Evolutionary conservation across 352 stramenopile genomes (phyloP).

Genomic region (Phytophthora cryptogea): DNA sequence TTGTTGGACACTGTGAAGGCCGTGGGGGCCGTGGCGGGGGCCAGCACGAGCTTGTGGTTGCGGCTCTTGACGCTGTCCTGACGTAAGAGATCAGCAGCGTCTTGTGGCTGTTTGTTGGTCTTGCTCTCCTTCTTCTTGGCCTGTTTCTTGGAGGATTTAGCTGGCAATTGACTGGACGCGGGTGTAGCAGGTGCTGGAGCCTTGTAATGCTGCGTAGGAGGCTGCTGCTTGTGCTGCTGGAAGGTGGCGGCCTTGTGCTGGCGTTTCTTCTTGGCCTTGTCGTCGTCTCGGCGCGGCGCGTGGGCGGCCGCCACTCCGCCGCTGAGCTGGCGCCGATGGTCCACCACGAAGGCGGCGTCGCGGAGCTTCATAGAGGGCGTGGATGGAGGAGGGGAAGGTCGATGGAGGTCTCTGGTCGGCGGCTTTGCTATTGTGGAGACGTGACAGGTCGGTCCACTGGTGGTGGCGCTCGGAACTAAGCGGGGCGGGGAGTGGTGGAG

Average conservation of each 20-base stretch:
- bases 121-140: conserved; percentile 45
- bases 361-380: conserved; percentile 39
- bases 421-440: conserved; percentile 31
- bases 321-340: conserved; percentile 41
- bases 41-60: conserved; percentile 71
- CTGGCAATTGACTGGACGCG: neutral
- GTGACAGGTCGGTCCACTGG: conserved; percentile 13
- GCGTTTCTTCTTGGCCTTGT: conserved; percentile 44
- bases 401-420: neutral
- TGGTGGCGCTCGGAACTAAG: conserved; percentile 21
- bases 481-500: neutral
- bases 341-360: conserved; percentile 45
- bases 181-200: neutral
- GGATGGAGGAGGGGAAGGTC: neutral
- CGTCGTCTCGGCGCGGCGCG: conserved; percentile 28
- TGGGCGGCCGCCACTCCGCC: conserved; percentile 12
- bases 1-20: conserved; percentile 26
- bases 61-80: conserved; percentile 73
- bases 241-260: conserved; percentile 10
- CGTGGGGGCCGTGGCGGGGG: conserved; percentile 24
- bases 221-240: conserved; percentile 5
- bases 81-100: conserved; percentile 29
- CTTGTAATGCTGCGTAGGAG: conserved; percentile 1
- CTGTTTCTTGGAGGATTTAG: conserved; percentile 29
- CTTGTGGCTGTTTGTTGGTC: conserved; percentile 31